Conservation (phyloP, 495 filamentous ascomycete genomes). For the Neurospora sp. region DNA sequence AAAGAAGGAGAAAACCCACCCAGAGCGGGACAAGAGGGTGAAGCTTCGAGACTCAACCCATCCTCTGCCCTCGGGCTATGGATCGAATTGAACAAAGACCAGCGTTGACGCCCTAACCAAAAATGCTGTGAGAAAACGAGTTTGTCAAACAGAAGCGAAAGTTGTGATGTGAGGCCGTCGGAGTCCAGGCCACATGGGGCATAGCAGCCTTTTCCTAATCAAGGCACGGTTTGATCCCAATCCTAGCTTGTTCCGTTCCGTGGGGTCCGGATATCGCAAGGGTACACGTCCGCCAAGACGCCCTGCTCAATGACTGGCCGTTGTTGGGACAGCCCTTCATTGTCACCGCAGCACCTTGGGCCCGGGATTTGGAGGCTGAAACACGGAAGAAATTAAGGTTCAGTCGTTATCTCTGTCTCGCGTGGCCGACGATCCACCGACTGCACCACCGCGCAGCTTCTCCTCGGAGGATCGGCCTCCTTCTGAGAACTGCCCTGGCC, state of each 20-base stretch:
- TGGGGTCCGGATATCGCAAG: not conserved
- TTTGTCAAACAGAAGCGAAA: not conserved
- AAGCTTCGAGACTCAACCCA: not conserved
- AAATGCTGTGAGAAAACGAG: not conserved
- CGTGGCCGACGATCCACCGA: constrained; percentile 25
- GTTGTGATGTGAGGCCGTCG: not conserved
- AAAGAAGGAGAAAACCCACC: not conserved
- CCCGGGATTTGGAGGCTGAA: constrained; percentile 21
- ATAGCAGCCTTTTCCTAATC: not conserved
- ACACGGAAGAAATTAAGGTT: constrained; percentile 30
- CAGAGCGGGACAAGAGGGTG: not conserved
- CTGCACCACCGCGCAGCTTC: constrained; percentile 19
- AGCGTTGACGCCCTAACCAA: constrained; percentile 1
- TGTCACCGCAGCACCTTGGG: constrained; percentile 7
- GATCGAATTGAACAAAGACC: not conserved
- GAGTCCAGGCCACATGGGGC: not conserved
- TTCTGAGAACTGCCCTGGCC: constrained; percentile 12
- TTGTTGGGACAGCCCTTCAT: not conserved
- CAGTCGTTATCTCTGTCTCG: constrained; percentile 23
- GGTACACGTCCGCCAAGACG: not conserved
- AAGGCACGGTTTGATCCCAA: not conserved
- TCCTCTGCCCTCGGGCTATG: not conserved
- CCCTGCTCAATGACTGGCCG: not conserved
- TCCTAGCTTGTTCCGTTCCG: not conserved
- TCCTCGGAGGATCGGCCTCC: constrained; percentile 17